Conservation (phyloP, 805 yeast genomes). For the Zygosaccharomyces lentus region DNA sequence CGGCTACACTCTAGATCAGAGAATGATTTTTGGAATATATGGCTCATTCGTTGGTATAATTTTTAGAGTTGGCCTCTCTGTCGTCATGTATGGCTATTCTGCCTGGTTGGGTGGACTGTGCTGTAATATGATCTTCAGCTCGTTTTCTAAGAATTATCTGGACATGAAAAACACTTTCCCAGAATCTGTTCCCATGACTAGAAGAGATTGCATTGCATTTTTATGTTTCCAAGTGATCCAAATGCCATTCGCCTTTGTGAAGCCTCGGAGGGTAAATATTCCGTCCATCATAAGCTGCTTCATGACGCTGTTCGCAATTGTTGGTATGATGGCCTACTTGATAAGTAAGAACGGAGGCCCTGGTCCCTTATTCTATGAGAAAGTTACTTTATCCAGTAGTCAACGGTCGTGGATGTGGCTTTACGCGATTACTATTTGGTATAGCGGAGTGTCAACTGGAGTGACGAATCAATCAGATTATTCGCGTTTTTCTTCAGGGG, state of each 20-base stretch:
- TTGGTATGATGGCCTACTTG: constrained; percentile 34
- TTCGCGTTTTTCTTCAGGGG: constrained; percentile 37
- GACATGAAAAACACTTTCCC: constrained; percentile 30
- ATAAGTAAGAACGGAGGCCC: constrained; percentile 33
- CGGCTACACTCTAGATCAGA: constrained; percentile 38
- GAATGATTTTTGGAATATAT: constrained; percentile 37
- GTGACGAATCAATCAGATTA: constrained; percentile 42
- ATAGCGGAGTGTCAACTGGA: constrained; percentile 39
- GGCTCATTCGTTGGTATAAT: constrained; percentile 36
- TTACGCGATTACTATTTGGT: constrained; percentile 41
- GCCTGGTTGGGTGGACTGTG: constrained; percentile 38
- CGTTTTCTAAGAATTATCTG: constrained; percentile 26
- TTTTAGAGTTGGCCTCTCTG: constrained; percentile 37
- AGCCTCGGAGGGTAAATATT: constrained; percentile 33
- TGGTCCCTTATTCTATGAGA: constrained; percentile 31
- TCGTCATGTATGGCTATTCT: constrained; percentile 41
- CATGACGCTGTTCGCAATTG: constrained; percentile 30
- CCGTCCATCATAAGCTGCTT: constrained; percentile 28
- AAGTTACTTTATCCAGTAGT: constrained; percentile 24
- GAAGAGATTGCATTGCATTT: constrained; percentile 40
- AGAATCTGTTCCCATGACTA: constrained; percentile 35
- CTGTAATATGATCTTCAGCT: constrained; percentile 32
- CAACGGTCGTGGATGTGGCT: constrained; percentile 41
- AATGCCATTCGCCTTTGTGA: constrained; percentile 30
- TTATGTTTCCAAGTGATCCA: constrained; percentile 38